Conservation (phyloP, 768 basidiomycete genomes). For the Lentinula raphanica region DNA sequence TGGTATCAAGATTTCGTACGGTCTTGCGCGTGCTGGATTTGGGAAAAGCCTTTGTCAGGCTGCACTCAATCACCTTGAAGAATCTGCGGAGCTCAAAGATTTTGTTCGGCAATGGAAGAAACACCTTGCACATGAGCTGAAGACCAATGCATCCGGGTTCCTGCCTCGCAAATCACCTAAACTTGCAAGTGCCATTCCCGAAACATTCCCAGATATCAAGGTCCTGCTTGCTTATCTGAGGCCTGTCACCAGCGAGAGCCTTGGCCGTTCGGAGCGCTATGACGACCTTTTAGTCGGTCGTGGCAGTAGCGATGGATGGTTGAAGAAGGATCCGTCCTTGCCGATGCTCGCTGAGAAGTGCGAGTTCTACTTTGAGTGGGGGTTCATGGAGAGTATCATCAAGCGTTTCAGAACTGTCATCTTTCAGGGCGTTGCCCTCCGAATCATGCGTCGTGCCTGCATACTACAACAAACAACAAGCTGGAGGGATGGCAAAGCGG, state of each 20-base stretch:
- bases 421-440: conserved; percentile 67
- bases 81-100: conserved; percentile 38
- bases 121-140: conserved; percentile 56
- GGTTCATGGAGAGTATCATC: conserved; percentile 49
- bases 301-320: conserved; percentile 34
- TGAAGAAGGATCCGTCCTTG: conserved; percentile 58
- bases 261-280: conserved; percentile 35
- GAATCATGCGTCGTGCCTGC: conserved; percentile 56
- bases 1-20: conserved; percentile 68
- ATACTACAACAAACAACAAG: conserved; percentile 54
- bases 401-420: conserved; percentile 75
- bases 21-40: conserved; percentile 76
- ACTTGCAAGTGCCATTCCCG: conserved; percentile 58
- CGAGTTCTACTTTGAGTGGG: conserved; percentile 37
- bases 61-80: conserved; percentile 30
- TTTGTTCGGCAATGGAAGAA: conserved; percentile 65
- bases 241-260: conserved; percentile 69
- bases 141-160: conserved; percentile 59
- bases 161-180: conserved; percentile 61
- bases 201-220: conserved; percentile 67
- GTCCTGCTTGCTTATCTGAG: conserved; percentile 73
- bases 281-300: conserved; percentile 18
- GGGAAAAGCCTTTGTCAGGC: conserved; percentile 61
- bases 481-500: conserved; percentile 33
- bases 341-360: conserved; percentile 71